These are phyloP conservation scores for Macrophomina tecta DNA, from an alignment of 2,329 filamentous ascomycete species.

Conservation along the genomic window DNA sequence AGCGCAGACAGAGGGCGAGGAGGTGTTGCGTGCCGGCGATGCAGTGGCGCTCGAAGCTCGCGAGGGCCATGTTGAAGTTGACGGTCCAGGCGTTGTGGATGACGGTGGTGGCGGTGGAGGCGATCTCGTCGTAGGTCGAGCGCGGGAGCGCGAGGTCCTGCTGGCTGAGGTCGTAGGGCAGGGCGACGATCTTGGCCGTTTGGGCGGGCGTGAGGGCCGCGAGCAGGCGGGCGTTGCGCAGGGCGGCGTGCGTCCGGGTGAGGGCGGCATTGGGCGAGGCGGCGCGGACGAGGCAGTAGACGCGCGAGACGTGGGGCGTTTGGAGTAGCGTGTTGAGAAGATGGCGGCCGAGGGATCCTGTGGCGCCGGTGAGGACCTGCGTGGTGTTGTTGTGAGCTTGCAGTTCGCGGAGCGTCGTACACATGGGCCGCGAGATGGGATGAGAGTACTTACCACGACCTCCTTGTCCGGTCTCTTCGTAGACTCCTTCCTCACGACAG, in stretches of 20 bases:
- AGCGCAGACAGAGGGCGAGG: conserved; percentile 40
- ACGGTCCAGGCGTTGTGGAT: conserved; percentile 62
- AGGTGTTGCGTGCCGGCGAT: conserved; percentile 53
- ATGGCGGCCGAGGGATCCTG: conserved; percentile 67
- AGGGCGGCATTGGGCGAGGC: conserved; percentile 34
- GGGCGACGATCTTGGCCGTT: conserved; percentile 39
- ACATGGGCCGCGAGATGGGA: conserved; percentile 2
- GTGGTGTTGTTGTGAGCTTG: background rate
- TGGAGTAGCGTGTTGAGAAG: conserved; percentile 47
- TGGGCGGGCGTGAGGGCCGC: conserved; percentile 33
- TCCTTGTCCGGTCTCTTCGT: conserved; percentile 29
- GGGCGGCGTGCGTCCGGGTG: conserved; percentile 40
- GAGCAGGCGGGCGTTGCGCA: conserved; percentile 40
- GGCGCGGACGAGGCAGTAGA: conserved; percentile 59
- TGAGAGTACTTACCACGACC: background rate
- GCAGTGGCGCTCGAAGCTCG: conserved; percentile 50
- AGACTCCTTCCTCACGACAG: background rate
- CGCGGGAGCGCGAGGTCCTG: conserved; percentile 47
- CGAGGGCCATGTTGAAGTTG: conserved; percentile 60
- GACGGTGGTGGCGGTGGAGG: conserved; percentile 44
- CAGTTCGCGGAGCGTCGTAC: too few relatives aligned
- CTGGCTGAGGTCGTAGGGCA: conserved; percentile 39
- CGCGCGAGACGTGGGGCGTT: conserved; percentile 36
- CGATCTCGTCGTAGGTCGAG: conserved; percentile 32
- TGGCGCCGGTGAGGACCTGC: conserved; percentile 64